Base-by-base conservation (phyloP, 345 rosid species). In the Brassica rapa region DNA sequence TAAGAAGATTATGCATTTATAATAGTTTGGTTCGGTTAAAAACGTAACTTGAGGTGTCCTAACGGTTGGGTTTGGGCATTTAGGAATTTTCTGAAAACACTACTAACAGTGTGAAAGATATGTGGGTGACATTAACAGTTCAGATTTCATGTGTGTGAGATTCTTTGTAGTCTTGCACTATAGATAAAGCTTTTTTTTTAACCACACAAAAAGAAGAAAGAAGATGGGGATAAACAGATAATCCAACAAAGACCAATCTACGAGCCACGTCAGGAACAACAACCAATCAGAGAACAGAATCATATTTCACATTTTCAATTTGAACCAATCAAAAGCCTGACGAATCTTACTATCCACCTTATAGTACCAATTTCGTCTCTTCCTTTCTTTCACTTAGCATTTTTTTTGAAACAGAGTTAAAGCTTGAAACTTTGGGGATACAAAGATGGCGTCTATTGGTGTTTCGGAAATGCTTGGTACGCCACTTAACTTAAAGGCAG, bases 381-480 rank as follows among this genome's bases (percentile, higher is more conserved):
- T 32, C 37, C 37, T 32, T 32, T 8, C 37, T 32, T 25, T 68
- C 79, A 74, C 79, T 68, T 74, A 74, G 59, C 78, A 35, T 30
- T n/a, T n/a, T n/a, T n/a, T n/a, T n/a, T n/a, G n/a, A 32, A 32
- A 32, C 6, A 32, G 37, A 32, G 37, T 32, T 0, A 32, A 1
- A 32, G 37, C 37, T 32, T 32, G 37, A 32, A 32, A 32, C 68
- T 69, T 68, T 70, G 23, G 25, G 9, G 3, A 19, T 62, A 53
- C 62, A 53, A 55, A 80, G 6, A 27, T 90, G 72, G 90, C 91
- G 80, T 89, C 98, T 81, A 85, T 92, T 33, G 97, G 93, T 65
- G 91, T 86, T 9, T 88, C 93, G 29, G 94, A 92, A 77, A 92
- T 88, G 84, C 87, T 94, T 6, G 93, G 97, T 33, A 91, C 86